Base-by-base conservation (phyloP, 805 yeast genomes). In the Ogataea sp. region DNA sequence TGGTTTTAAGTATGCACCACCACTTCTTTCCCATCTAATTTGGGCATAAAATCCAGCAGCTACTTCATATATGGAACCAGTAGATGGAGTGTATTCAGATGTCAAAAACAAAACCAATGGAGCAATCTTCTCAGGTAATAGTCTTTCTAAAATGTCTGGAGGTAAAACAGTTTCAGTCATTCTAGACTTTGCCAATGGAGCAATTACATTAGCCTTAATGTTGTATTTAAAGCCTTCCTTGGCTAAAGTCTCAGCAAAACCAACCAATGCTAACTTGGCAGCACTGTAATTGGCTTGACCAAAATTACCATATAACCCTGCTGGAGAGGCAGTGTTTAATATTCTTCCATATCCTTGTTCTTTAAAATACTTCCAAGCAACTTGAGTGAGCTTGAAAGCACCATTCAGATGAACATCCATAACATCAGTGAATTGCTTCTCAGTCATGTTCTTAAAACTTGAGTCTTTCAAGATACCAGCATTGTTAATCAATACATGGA, bases 261-360 rank as follows among this genome's bases (percentile, higher is more conserved):
- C 97, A 41, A 90, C 84, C 39, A 88, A 67, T 15, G 85, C 97
- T 45, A 84, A 67, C 62, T 90, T 90, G 18, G 96, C 97, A 23
- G 96, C 89, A 1, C 96, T 80, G 65, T 90, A 90, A 66, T 90
- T 90, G 31, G 95, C 78, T 66, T 90, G 98, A 37, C 98, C 98
- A 64, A 89, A 90, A 65, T 88, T 88, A 45, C 98, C 98, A 59
- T 83, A 90, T 48, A 90, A 71, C 18, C 98, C 98, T 27, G 97
- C 97, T 4, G 97, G 96, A 4, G 96, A 88, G 21, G 95, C 79
- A n/a, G 97, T 89, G 72, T 87, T 89, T 52, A 90, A 64, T 51
- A 90, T 73, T 52, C 97, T 74, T 47, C 98, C 98, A 56, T 70
- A 90, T 44, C 77, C 75, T 62, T 93, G 97, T 47, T 83, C 65